A percentile compares a stretch with the other conserved stretches of the same genome.
phyloP scores from a whole-genome alignment of 1,284 basidiomycete genomes.

The Inonotus hispidus region DNA sequence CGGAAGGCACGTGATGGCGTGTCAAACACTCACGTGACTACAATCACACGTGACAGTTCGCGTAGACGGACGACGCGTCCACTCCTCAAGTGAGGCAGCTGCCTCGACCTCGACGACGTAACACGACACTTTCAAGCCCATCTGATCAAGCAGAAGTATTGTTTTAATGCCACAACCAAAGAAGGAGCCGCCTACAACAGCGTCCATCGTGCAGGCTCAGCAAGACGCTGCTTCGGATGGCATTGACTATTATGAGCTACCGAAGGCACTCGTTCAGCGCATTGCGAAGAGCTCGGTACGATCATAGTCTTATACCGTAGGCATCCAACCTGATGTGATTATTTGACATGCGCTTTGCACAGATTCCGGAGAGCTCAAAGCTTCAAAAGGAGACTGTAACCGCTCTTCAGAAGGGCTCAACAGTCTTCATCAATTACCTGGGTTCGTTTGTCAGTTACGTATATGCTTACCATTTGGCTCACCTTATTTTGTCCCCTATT shows the following conservation, averaged over 20 bases:
- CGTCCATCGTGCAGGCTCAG: slow-evolving; percentile 63
- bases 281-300: slow-evolving; percentile 69
- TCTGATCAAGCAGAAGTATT: background rate
- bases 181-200: slow-evolving; percentile 47
- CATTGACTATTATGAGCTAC: slow-evolving; percentile 83
- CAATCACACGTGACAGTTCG: background rate
- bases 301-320: too few species aligned
- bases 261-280: slow-evolving; percentile 73
- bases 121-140: background rate
- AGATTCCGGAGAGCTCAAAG: slow-evolving; percentile 83
- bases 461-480: background rate
- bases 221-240: slow-evolving; percentile 73
- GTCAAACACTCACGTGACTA: background rate
- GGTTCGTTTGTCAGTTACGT: slow-evolving; percentile 41
- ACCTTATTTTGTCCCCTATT: background rate
- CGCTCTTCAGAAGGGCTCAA: slow-evolving; percentile 79
- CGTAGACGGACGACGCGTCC: background rate
- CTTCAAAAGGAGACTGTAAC: slow-evolving; percentile 83
- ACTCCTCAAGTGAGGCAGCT: background rate
- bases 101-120: background rate
- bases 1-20: background rate
- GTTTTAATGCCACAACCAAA: slow-evolving; percentile 59
- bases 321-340: background rate
- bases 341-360: background rate
- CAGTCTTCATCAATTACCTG: slow-evolving; percentile 88